Evolutionary conservation across 2,329 filamentous ascomycete genomes (phyloP).

Genomic region (Monosporascus sp.): DNA sequence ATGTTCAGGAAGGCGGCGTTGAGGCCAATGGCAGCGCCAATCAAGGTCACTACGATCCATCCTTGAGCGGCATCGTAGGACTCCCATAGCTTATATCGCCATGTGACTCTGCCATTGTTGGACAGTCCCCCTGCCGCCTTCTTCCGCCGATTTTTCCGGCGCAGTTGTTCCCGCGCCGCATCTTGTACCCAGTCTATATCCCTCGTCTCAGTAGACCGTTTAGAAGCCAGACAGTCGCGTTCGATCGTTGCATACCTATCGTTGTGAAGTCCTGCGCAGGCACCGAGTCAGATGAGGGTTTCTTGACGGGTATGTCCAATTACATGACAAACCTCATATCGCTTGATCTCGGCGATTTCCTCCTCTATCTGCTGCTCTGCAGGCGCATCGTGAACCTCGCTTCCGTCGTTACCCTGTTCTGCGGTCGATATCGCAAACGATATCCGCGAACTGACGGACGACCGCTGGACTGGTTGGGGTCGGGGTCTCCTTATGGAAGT

Average conservation of each 20-base stretch:
- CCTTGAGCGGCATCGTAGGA: constrained; percentile 95
- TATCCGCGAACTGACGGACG: constrained; percentile 59
- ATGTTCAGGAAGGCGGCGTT: constrained; percentile 94
- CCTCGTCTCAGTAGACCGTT: constrained; percentile 26
- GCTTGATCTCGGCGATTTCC: constrained; percentile 95
- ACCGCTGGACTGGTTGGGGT: constrained; percentile 37
- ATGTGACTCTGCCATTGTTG: constrained; percentile 63
- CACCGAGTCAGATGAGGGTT: constrained; percentile 6
- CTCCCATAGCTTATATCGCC: constrained; percentile 75
- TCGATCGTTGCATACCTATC: constrained; percentile 52
- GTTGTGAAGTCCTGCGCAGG: constrained; percentile 77
- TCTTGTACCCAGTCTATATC: constrained; percentile 92
- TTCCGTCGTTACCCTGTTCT: constrained; percentile 54
- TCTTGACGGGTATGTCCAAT: not conserved
- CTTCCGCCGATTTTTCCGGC: constrained; percentile 69
- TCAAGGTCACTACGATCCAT: constrained; percentile 94
- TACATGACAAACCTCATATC: constrained; percentile 66
- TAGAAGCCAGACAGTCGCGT: constrained; percentile 1
- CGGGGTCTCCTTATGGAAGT: constrained; percentile 18
- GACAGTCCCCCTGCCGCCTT: constrained; percentile 68
- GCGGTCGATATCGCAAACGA: constrained; percentile 61
- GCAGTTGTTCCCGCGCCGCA: constrained; percentile 81
- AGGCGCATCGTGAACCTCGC: constrained; percentile 32
- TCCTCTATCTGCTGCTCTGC: constrained; percentile 75
- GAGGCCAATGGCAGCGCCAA: constrained; percentile 85